Base-by-base conservation (phyloP, 345 rosid species). In the Lenwebbia sp. region DNA sequence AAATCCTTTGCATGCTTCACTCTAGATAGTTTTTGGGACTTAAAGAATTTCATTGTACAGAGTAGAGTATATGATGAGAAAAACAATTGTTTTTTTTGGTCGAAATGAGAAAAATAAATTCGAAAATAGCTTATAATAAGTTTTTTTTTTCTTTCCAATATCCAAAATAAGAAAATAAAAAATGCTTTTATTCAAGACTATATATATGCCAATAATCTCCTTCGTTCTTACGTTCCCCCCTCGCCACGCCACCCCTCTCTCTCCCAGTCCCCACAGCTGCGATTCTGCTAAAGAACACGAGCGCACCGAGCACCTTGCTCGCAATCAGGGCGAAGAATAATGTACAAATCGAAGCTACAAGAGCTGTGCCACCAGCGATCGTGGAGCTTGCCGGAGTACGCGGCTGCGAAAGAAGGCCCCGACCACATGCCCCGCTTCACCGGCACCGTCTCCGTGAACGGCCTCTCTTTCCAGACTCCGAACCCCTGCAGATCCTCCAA, bases 321-420 rank as follows among this genome's bases (percentile, higher is more conserved):
- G 47, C 53, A 25, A 15, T 50, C 41, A 19, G 57, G 5, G 30
- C 53, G 52, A 82, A 23, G 83, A 33, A 56, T 11, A 54, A 90
- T 91, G 93, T 84, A 86, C 86, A 91, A 91, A 76, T 30, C 91
- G 40, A 85, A 51, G 86, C 88, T 91, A 15, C 93, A 90, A 41
- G 91, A 89, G 86, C 86, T 92, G 17, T 89, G 92, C 62, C 92
- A 89, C 5, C 81, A 52, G 57, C 84, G 85, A 8, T 26, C 23
- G 33, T 92, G 93, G 93, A 13, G 1, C 21, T n/a, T 89, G 50
- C 92, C 93, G 26, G 88, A 70, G 17, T 92, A 92, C 81, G n/a
- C 54, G 1, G 56, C 87, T 54, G 10, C 33, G 7, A 90, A 82
- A 56, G 83, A 81, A 13, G 92, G 92, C 14, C 90, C 81, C 3